Conservation (phyloP, 2,329 filamentous ascomycete species). For the Botrytis medusae region DNA sequence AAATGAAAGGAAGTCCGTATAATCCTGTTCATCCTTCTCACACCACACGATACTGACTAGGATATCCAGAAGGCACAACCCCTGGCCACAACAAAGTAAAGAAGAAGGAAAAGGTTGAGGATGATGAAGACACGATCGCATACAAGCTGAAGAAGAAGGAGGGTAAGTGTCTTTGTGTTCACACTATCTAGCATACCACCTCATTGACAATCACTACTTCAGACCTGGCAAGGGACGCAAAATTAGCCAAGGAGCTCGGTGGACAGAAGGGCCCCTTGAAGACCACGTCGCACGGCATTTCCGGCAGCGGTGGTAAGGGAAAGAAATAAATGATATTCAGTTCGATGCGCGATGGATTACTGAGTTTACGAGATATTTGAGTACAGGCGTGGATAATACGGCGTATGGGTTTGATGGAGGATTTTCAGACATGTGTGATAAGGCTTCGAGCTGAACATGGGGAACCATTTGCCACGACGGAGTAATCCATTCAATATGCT, state of each 20-base stretch:
- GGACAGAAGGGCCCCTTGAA: constrained; percentile 76
- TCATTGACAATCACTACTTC: not conserved
- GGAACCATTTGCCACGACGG: not conserved
- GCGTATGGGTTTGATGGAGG: constrained; percentile 22
- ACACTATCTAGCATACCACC: constrained; percentile 43
- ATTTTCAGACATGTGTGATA: constrained; percentile 12
- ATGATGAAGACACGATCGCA: constrained; percentile 84
- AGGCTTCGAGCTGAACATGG: constrained; percentile 7
- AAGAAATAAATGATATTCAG: constrained; percentile 14
- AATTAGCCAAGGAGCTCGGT: constrained; percentile 66
- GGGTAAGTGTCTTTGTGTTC: constrained; percentile 55
- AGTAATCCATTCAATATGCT: not conserved
- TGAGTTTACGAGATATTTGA: constrained; percentile 17
- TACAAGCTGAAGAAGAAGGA: constrained; percentile 81
- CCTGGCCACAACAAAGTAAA: constrained; percentile 69
- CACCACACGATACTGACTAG: constrained; percentile 41
- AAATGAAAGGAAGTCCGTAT: constrained; percentile 57
- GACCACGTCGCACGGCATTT: constrained; percentile 83
- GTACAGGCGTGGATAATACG: constrained; percentile 25
- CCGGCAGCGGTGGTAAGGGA: constrained; percentile 94
- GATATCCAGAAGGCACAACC: constrained; percentile 14
- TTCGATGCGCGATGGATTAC: constrained; percentile 3
- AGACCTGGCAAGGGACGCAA: constrained; percentile 73
- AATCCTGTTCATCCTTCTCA: not conserved
- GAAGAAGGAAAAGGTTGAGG: constrained; percentile 71